Evolutionary conservation across 306 rosid genomes (phyloP), one percentile per base, ranked within the genome.

Genomic region (Lotus japonicus): DNA sequence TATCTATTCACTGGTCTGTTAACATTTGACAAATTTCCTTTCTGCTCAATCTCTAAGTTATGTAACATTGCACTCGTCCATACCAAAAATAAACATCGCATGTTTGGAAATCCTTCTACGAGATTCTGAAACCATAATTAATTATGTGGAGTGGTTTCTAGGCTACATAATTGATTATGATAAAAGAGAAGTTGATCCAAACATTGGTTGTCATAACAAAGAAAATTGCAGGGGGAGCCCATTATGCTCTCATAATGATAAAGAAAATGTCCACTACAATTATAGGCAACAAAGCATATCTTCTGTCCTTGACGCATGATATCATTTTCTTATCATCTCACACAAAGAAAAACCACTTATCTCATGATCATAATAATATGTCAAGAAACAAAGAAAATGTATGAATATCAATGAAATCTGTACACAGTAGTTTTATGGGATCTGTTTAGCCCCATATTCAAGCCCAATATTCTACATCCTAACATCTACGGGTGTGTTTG

Each of bases 401-500:
- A 44, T 62, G 53, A 66, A 73, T 21, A 61, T 28, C 74, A 70
- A 76, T 77, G 77, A 62, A 70, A 85, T 26, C 31, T 84, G 77
- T 84, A 86, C 88, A 86, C 82, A 76, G 50, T 53, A 64, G 70
- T 35, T 76, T 76, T 74, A 69, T 66, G 41, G 72, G 68, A 70
- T 74, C 66, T 73, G 71, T 58, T 59, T 43, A 69, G n/a, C 66
- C 71, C 80, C 83, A 70, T 72, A 66, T 70, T 64, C 76, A 80
- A 60, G 56, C 83, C 74, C 84, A 82, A 80, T 44, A 58, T 60
- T 46, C 80, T 58, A 78, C 54, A 58, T 75, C 74, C 84, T 82
- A 82, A 46, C 71, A 84, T 71, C 89, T 84, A 76, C 73, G 80
- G 31, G 86, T 79, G 66, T 19, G 75, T 55, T 73, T n/a, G n/a